phyloP scores from a whole-genome alignment of 2,329 filamentous ascomycete species.

The Ophiostoma himal-ulmi region DNA sequence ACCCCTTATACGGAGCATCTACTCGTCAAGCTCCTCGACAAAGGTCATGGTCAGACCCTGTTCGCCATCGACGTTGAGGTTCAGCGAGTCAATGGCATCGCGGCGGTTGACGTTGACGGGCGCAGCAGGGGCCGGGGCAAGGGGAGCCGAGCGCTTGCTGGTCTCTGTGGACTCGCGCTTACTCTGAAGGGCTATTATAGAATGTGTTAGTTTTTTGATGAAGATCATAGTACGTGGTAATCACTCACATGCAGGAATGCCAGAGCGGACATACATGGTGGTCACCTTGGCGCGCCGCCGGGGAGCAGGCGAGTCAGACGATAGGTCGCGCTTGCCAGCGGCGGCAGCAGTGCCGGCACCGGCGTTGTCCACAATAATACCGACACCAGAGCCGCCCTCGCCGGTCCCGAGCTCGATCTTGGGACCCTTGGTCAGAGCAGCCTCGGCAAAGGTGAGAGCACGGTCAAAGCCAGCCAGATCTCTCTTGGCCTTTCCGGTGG shows the following conservation, averaged over 20 bases:
- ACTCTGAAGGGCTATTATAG: constrained; percentile 30
- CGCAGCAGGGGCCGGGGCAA: constrained; percentile 6
- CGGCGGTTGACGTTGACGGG: constrained; percentile 24
- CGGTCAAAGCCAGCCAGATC: constrained; percentile 44
- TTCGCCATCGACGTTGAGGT: constrained; percentile 39
- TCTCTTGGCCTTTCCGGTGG: constrained; percentile 29
- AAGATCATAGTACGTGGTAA: background rate
- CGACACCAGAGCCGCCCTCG: constrained; percentile 38
- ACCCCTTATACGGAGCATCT: background rate
- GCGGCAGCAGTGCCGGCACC: background rate
- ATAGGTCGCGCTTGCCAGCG: constrained; percentile 26
- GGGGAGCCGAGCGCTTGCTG: constrained; percentile 6
- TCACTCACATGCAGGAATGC: constrained; percentile 40
- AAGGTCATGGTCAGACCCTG: constrained; percentile 45
- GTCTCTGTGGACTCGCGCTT: constrained; percentile 22
- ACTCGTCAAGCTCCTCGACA: constrained; percentile 37
- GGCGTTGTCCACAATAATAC: constrained; percentile 34
- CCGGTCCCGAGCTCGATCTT: constrained; percentile 46
- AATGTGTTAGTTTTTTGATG: background rate
- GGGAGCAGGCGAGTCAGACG: constrained; percentile 11
- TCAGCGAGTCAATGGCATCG: constrained; percentile 37
- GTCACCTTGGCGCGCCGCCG: constrained; percentile 40
- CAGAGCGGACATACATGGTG: constrained; percentile 43
- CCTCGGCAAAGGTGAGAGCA: constrained; percentile 43
- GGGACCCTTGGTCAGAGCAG: constrained; percentile 41